These are phyloP conservation scores for Apium graveolens DNA, from an alignment of 129 eudicot species.

Conservation along the genomic window DNA sequence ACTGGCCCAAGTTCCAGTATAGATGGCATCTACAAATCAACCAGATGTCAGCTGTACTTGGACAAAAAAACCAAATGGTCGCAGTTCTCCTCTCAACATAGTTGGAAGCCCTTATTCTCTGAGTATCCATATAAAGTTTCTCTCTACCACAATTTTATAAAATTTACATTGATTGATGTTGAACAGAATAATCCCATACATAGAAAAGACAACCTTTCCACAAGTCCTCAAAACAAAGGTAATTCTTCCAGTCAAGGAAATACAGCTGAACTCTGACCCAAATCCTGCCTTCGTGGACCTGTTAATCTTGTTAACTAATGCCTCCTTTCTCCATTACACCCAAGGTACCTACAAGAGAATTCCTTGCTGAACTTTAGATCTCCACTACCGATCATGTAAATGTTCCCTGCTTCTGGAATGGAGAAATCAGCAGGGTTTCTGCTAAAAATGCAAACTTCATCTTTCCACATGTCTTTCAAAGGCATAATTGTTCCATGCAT, in stretches of 20 bases:
- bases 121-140: neutral
- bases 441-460: slow-evolving; percentile 43
- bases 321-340: slow-evolving; percentile 23
- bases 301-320: slow-evolving; percentile 15
- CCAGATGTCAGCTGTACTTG: neutral
- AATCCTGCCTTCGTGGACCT: neutral
- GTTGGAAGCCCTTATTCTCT: neutral
- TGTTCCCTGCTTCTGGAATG: slow-evolving; percentile 47
- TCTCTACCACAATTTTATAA: neutral
- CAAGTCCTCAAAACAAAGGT: neutral
- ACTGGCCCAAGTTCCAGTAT: neutral
- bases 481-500: slow-evolving; percentile 13
- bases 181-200: neutral
- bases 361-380: slow-evolving; percentile 24
- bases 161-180: neutral
- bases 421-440: slow-evolving; percentile 81
- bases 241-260: neutral
- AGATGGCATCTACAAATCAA: neutral
- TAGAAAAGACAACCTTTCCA: neutral
- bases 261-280: neutral
- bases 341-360: slow-evolving; percentile 22
- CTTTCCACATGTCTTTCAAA: neutral
- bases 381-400: slow-evolving; percentile 31
- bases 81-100: neutral
- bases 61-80: neutral